Base-by-base conservation (phyloP, 169 alveolate species). In the Cyclospora cayetanensis region DNA sequence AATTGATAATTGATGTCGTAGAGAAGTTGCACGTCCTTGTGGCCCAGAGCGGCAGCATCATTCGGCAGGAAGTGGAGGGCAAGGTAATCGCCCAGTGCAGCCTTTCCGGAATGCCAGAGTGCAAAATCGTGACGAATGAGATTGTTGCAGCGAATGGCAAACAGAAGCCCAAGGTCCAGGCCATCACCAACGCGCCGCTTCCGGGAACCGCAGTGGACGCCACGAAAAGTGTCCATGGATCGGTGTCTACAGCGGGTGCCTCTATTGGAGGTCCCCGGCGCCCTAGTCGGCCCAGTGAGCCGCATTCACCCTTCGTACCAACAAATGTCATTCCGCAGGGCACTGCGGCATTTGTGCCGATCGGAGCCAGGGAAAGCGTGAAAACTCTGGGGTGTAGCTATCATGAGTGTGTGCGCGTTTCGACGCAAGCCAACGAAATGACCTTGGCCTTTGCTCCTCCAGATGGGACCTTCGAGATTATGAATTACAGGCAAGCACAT, bases 371-470 rank as follows among this genome's bases (percentile, higher is more conserved):
- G 41, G 79, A 27, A 37, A 39, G 74, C 34, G 82, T 91, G 18
- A 43, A 20, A 55, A 94, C 96, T 18, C 96, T 46, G 31, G 94
- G 79, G 63, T 84, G 92, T 50, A 41, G 97, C 80, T 97, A 96
- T 91, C 98, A 97, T 94, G 96, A 96, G 94, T 97, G 98, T 89
- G 98, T 97, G 0, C 96, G 97, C 65, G 94, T 98, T 68, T 95
- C 98, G 18, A 96, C 95, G 88, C 97, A 96, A 93, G 98, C 97
- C 93, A 92, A 95, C 74, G 99, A 98, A 79, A 94, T 98, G 84
- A 96, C 98, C 29, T 97, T 98, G 53, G 96, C 99, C 22, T 98
- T 98, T 87, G 95, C 96, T 50, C 99, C 99, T 5, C 99, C 99
- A 43, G 99, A 98, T 94, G 98, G 98, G 25, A 94, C 92, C 22